Percentiles rank a stretch among this genome's conserved stretches.
These are phyloP conservation scores for Psilocybe tampanensis DNA, from an alignment of 768 basidiomycete genomes.

Conservation along the genomic window DNA sequence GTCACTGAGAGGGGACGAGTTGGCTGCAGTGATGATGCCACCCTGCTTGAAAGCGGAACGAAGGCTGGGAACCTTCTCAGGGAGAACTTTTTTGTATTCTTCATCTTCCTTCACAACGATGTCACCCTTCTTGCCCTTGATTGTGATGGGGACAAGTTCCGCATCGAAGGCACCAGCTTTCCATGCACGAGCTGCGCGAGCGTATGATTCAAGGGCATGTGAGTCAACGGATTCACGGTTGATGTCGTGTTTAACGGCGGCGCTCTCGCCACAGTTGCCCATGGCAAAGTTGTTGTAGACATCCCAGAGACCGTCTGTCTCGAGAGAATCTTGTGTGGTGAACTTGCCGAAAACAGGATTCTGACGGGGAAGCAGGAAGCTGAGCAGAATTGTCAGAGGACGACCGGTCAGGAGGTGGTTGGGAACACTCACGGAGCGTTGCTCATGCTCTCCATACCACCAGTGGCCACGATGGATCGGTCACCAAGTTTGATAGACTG, in stretches of 20 bases:
- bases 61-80: constrained; percentile 89
- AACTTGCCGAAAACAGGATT: constrained; percentile 90
- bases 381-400: constrained; percentile 28
- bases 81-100: constrained; percentile 96
- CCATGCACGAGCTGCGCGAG: constrained; percentile 92
- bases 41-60: constrained; percentile 89
- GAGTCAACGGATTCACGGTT: constrained; percentile 86
- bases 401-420: neutral
- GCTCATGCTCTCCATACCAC: constrained; percentile 99
- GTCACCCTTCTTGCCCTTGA: constrained; percentile 95
- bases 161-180: constrained; percentile 78
- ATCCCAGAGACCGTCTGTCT: constrained; percentile 94
- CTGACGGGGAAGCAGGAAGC: constrained; percentile 81
- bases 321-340: constrained; percentile 83
- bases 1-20: constrained; percentile 93
- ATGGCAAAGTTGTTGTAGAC: constrained; percentile 98
- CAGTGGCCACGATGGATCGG: constrained; percentile 85
- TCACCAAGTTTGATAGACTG: constrained; percentile 90
- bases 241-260: constrained; percentile 82
- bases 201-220: constrained; percentile 94
- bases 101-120: constrained; percentile 91
- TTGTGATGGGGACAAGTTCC: constrained; percentile 87
- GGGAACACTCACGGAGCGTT: constrained; percentile 84
- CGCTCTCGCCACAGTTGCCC: constrained; percentile 94
- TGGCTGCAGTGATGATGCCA: constrained; percentile 94